Evolutionary conservation across 2,329 filamentous ascomycete species (phyloP).

Genomic region (Cytospora schulzeri): DNA sequence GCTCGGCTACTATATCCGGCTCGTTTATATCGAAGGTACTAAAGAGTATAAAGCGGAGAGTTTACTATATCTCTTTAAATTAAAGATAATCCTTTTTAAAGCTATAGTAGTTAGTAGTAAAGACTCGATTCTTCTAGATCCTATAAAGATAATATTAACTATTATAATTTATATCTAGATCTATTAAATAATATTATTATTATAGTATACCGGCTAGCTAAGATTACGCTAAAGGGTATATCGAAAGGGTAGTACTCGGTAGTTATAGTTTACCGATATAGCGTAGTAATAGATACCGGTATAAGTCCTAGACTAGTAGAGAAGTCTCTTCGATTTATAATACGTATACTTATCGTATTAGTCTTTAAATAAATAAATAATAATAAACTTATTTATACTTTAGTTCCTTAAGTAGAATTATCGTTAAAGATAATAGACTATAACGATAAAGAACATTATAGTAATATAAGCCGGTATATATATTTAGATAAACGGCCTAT

Average conservation of each 20-base stretch:
- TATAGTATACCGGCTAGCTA: neutral
- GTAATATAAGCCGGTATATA: neutral
- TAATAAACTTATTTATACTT: constrained; percentile 1
- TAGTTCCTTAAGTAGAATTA: neutral
- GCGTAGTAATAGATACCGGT: neutral
- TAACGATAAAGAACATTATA: neutral
- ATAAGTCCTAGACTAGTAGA: too few species aligned
- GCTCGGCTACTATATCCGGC: neutral
- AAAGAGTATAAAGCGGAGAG: neutral
- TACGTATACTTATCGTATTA: neutral
- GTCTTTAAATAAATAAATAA: neutral
- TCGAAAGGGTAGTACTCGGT: too few species aligned
- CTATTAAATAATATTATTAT: neutral
- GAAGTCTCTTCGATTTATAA: too few species aligned
- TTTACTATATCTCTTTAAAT: neutral
- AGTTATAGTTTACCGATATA: too few species aligned
- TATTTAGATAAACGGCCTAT: neutral
- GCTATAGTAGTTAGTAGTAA: neutral
- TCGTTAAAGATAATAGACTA: neutral
- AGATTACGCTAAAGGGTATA: too few species aligned
- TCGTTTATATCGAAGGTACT: neutral
- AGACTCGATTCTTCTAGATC: neutral
- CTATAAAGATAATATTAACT: neutral
- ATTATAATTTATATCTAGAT: neutral
- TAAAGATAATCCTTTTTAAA: neutral